These are phyloP conservation scores for Crotalaria pallida DNA, from an alignment of 306 rosid species.

Conservation along the genomic window DNA sequence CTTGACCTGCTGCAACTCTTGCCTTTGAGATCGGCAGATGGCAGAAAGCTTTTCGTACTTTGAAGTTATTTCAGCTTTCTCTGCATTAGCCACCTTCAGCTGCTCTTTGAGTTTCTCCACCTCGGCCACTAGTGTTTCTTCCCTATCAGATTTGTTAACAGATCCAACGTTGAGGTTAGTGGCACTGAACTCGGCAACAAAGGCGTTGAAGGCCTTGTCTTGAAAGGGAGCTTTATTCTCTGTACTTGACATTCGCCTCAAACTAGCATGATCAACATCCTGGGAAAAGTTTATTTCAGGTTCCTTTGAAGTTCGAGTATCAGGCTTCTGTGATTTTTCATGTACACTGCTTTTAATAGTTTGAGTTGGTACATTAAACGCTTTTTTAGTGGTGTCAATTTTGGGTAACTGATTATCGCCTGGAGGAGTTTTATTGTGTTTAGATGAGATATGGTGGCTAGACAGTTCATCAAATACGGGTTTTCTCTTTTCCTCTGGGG, in stretches of 20 bases:
- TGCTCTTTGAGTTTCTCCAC: slow-evolving; percentile 70
- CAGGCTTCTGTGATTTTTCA: slow-evolving; percentile 45
- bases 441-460: slow-evolving; percentile 30
- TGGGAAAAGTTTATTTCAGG: slow-evolving; percentile 53
- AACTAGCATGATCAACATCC: slow-evolving; percentile 27
- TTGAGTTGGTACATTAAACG: slow-evolving; percentile 30
- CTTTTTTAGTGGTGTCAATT: slow-evolving; percentile 43
- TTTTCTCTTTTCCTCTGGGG: slow-evolving; percentile 40
- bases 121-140: slow-evolving; percentile 70
- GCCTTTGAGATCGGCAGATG: slow-evolving; percentile 94
- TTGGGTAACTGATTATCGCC: slow-evolving; percentile 45
- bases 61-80: slow-evolving; percentile 80
- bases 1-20: slow-evolving; percentile 88
- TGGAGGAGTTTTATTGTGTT: slow-evolving; percentile 36
- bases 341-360: slow-evolving; percentile 37
- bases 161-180: slow-evolving; percentile 42
- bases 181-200: slow-evolving; percentile 80
- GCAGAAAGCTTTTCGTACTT: slow-evolving; percentile 92
- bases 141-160: slow-evolving; percentile 47
- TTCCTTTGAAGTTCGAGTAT: slow-evolving; percentile 46
- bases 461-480: slow-evolving; percentile 60
- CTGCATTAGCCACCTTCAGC: slow-evolving; percentile 63
- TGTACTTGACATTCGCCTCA: slow-evolving; percentile 32
- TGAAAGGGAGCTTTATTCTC: slow-evolving; percentile 42
- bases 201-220: slow-evolving; percentile 64